Base-by-base conservation (phyloP, 2,329 filamentous ascomycete species). In the Zelopaecilomyces penicillatus region DNA sequence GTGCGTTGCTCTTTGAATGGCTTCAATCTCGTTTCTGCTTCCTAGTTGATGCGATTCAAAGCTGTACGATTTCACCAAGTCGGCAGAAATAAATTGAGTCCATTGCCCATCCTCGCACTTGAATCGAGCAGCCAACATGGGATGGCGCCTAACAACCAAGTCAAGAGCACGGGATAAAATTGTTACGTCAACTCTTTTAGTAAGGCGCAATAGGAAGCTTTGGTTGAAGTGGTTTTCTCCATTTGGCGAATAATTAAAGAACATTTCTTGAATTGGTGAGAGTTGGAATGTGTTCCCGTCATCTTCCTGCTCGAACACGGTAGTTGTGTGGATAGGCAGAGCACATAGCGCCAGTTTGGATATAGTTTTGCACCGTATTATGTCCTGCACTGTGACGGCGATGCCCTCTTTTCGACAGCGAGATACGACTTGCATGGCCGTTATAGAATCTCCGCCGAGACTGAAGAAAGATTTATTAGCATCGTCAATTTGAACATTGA, bases 381-480 rank as follows among this genome's bases (percentile, higher is more conserved):
- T 34, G 12, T 34, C 32, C 12, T 34, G 32, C 32, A 34, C 32
- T 34, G 32, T 34, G 32, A 34, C 32, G 12, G 12, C 8, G 2
- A 34, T 34, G 32, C 12, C 32, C 32, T 34, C 12, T 34, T 9
- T 12, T 34, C 32, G 32, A 34, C 32, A 34, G 32, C 32, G 32
- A 1, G 67, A 59, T 0, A 68, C 65, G 1, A 71, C 53, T 41
- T 60, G 64, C 68, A 72, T 71, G 0, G 68, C 67, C 5, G 58
- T 58, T 9, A 72, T 58, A 0, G 69, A 72, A 54, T 72, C 68
- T 3, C 69, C 67, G 2, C 67, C 67, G 1, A 69, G 56, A 0
- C 53, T 57, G 50, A 69, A 64, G 57, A 70, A 70, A 54, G 58
- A 60, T 46, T 64, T 61, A 2, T 58, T 50, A 1, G 57, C 46